These are phyloP conservation scores for Botrytis deweyae DNA, from an alignment of 2,329 filamentous ascomycete species.

Conservation along the genomic window DNA sequence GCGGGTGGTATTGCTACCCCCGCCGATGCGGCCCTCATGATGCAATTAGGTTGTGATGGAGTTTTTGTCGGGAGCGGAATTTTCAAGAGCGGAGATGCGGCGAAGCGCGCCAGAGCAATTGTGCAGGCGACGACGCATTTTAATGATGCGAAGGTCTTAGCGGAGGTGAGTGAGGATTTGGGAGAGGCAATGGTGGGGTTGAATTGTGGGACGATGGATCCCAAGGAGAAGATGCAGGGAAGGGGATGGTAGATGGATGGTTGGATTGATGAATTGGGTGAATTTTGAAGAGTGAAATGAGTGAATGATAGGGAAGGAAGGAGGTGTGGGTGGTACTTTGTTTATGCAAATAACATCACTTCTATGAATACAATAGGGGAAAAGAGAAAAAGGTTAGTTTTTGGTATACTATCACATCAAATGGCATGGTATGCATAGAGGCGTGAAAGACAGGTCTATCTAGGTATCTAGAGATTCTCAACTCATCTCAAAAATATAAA, in stretches of 20 bases:
- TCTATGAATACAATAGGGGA: neutral
- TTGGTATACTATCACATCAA: neutral
- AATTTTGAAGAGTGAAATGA: neutral
- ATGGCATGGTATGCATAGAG: neutral
- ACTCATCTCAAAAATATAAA: conserved; percentile 12
- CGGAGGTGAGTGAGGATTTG: conserved; percentile 81
- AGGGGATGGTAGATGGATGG: conserved; percentile 70
- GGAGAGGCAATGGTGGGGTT: conserved; percentile 99
- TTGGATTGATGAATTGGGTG: neutral
- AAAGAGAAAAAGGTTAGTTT: neutral
- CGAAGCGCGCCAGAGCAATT: conserved; percentile 88
- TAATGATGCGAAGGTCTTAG: conserved; percentile 79
- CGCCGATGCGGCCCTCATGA: conserved; percentile 95
- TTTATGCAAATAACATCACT: neutral
- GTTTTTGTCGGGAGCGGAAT: conserved; percentile 97
- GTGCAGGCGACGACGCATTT: conserved; percentile 92
- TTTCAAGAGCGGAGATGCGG: conserved; percentile 93
- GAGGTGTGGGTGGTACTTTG: neutral
- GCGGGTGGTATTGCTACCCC: conserved; percentile 99
- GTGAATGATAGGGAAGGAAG: neutral
- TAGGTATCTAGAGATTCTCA: conserved; percentile 13
- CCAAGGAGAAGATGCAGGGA: conserved; percentile 78
- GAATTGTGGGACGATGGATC: conserved; percentile 75
- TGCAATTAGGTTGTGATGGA: conserved; percentile 97
- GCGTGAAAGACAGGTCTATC: neutral